Evolutionary conservation across 2,329 filamentous ascomycete species (phyloP).

Genomic region (Pseudofabraea citricarpa): DNA sequence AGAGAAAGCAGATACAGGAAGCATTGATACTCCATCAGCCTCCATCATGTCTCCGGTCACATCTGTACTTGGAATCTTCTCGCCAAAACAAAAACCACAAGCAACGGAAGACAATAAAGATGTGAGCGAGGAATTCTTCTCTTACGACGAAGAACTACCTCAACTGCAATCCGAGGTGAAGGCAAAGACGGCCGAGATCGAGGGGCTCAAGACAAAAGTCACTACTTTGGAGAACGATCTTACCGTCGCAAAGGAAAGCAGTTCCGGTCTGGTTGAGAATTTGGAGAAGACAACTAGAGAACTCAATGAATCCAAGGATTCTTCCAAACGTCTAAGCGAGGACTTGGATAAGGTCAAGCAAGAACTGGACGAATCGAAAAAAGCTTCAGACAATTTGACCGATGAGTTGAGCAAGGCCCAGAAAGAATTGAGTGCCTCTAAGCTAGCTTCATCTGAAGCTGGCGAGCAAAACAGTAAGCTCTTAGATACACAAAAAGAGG

Average conservation of each 20-base stretch:
- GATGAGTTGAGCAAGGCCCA: slow-evolving; percentile 14
- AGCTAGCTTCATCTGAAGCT: background rate
- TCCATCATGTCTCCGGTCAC: slow-evolving; percentile 41
- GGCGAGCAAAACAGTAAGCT: background rate
- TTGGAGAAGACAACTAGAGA: slow-evolving; percentile 41
- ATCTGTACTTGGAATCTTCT: slow-evolving; percentile 45
- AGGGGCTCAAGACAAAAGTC: slow-evolving; percentile 65
- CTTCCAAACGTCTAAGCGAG: slow-evolving; percentile 49
- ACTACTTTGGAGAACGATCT: slow-evolving; percentile 66
- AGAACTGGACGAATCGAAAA: slow-evolving; percentile 13
- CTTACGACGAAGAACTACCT: slow-evolving; percentile 82
- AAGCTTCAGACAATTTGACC: background rate
- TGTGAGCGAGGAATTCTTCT: slow-evolving; percentile 73
- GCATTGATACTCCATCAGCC: slow-evolving; percentile 26
- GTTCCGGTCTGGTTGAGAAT: slow-evolving; percentile 52
- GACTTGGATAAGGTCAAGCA: slow-evolving; percentile 13
- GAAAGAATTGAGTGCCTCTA: slow-evolving; percentile 14
- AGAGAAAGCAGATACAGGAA: slow-evolving; percentile 19
- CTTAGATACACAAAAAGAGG: slow-evolving; percentile 16
- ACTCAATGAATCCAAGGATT: slow-evolving; percentile 68
- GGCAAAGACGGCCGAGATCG: slow-evolving; percentile 65
- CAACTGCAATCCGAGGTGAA: slow-evolving; percentile 72
- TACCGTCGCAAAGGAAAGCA: slow-evolving; percentile 65
- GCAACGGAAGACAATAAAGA: slow-evolving; percentile 30
- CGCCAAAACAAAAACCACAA: slow-evolving; percentile 38